These are phyloP conservation scores for Collybia mongolica DNA, from an alignment of 768 basidiomycete species.

Conservation along the genomic window DNA sequence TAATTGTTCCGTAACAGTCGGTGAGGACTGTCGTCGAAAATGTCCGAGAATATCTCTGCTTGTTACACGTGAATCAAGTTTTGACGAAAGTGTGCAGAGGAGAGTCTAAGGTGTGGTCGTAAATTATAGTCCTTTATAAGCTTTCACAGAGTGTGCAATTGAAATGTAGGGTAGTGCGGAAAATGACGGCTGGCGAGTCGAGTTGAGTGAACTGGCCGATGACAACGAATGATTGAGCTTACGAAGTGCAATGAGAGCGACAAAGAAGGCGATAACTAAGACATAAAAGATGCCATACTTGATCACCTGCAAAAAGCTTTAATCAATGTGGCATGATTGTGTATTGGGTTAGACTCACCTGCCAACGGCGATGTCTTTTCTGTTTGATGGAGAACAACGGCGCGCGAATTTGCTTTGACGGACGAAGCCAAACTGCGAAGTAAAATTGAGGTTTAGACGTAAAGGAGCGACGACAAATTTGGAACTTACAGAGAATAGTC, in stretches of 20 bases:
- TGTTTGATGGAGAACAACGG: slow-evolving; percentile 90
- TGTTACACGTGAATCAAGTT: slow-evolving; percentile 26
- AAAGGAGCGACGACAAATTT: background rate
- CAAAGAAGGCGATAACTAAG: slow-evolving; percentile 64
- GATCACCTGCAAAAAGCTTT: slow-evolving; percentile 53
- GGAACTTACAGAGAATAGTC: slow-evolving; percentile 80
- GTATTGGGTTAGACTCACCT: slow-evolving; percentile 50
- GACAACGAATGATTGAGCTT: slow-evolving; percentile 26
- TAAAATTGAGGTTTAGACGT: background rate
- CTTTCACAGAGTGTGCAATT: slow-evolving; percentile 67
- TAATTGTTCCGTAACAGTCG: slow-evolving; percentile 33
- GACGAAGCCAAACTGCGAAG: slow-evolving; percentile 84
- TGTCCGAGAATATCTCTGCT: slow-evolving; percentile 35
- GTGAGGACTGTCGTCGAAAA: slow-evolving; percentile 23
- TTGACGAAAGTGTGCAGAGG: slow-evolving; percentile 23
- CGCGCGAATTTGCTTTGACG: slow-evolving; percentile 91
- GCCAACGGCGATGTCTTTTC: slow-evolving; percentile 85
- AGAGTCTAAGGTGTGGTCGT: slow-evolving; percentile 27
- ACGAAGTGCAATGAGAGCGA: slow-evolving; percentile 78
- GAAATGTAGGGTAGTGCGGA: slow-evolving; percentile 59
- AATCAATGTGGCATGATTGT: background rate
- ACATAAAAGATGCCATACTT: slow-evolving; percentile 83
- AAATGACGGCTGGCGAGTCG: slow-evolving; percentile 47
- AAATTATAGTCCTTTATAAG: slow-evolving; percentile 50
- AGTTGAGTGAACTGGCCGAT: slow-evolving; percentile 7